phyloP scores from a whole-genome alignment of 441 rosid genomes.

The Eruca vesicaria region DNA sequence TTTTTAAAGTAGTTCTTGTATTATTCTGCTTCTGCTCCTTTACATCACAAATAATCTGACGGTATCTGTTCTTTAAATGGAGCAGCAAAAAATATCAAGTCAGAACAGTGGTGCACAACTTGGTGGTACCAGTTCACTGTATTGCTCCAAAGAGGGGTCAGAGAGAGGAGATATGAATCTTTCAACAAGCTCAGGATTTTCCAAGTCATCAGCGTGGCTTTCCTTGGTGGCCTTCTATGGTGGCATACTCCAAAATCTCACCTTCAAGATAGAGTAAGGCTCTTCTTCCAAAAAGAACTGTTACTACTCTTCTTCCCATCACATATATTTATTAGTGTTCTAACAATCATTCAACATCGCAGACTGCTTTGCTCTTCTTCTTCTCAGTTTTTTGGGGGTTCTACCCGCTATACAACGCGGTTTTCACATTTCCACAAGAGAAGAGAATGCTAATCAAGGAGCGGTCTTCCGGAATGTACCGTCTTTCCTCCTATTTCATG shows the following conservation, averaged over 20 bases:
- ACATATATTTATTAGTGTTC: background rate
- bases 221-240: slow-evolving; percentile 93
- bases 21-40: background rate
- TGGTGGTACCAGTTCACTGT: slow-evolving; percentile 98
- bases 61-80: slow-evolving; percentile 15
- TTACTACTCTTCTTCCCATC: no score
- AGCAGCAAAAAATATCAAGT: slow-evolving; percentile 48
- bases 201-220: slow-evolving; percentile 90
- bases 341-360: slow-evolving; percentile 35
- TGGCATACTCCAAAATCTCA: slow-evolving; percentile 93
- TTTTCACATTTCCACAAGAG: slow-evolving; percentile 94
- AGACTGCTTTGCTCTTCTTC: slow-evolving; percentile 93
- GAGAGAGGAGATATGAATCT: slow-evolving; percentile 79
- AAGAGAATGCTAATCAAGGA: slow-evolving; percentile 85
- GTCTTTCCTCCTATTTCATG: slow-evolving; percentile 87
- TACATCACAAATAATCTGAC: slow-evolving; percentile 14
- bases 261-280: slow-evolving; percentile 73
- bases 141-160: slow-evolving; percentile 77
- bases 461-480: slow-evolving; percentile 91
- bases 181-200: slow-evolving; percentile 91
- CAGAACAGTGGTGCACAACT: slow-evolving; percentile 86
- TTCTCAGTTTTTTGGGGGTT: slow-evolving; percentile 99
- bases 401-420: slow-evolving; percentile 96
- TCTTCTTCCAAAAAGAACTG: no score
- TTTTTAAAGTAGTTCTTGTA: background rate